Conservation (phyloP, 1,139 yeast genomes). For the Sugiyamaella castrensis region DNA sequence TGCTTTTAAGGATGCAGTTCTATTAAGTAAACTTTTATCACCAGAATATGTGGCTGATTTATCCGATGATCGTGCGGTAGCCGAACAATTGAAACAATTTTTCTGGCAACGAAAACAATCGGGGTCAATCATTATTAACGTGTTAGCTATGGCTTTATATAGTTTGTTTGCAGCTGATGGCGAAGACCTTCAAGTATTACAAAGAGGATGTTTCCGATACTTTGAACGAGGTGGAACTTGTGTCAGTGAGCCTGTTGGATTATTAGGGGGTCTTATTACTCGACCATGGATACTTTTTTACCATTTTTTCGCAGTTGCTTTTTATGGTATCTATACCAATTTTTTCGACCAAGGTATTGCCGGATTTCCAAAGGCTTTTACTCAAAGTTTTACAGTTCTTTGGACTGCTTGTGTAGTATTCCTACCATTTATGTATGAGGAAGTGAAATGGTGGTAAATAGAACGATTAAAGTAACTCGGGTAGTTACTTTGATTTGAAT, state of each 20-base stretch:
- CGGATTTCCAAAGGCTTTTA: slow-evolving; percentile 70
- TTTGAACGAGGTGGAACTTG: slow-evolving; percentile 83
- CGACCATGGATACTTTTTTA: slow-evolving; percentile 69
- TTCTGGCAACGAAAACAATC: slow-evolving; percentile 71
- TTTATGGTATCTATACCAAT: slow-evolving; percentile 73
- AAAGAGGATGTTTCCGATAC: slow-evolving; percentile 84
- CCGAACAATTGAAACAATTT: slow-evolving; percentile 58
- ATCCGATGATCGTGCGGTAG: slow-evolving; percentile 52
- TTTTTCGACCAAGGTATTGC: slow-evolving; percentile 59
- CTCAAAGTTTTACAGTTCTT: slow-evolving; percentile 66
- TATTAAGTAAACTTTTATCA: slow-evolving; percentile 54
- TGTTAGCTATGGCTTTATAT: slow-evolving; percentile 86
- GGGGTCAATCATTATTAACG: slow-evolving; percentile 75
- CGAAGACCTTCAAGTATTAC: slow-evolving; percentile 61
- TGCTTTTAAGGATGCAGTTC: slow-evolving; percentile 81
- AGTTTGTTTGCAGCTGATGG: slow-evolving; percentile 86
- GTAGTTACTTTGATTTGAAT: too few species aligned
- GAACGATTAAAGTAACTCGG: too few species aligned
- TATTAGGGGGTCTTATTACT: slow-evolving; percentile 79
- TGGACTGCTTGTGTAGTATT: slow-evolving; percentile 75
- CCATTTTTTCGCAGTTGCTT: slow-evolving; percentile 88
- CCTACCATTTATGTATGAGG: slow-evolving; percentile 31
- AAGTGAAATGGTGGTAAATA: slow-evolving; percentile 26
- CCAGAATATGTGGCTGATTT: slow-evolving; percentile 58
- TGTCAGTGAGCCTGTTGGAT: slow-evolving; percentile 73